These are phyloP conservation scores for Saccharomyces hybrid DNA, from an alignment of 1,139 yeast species.

Conservation along the genomic window DNA sequence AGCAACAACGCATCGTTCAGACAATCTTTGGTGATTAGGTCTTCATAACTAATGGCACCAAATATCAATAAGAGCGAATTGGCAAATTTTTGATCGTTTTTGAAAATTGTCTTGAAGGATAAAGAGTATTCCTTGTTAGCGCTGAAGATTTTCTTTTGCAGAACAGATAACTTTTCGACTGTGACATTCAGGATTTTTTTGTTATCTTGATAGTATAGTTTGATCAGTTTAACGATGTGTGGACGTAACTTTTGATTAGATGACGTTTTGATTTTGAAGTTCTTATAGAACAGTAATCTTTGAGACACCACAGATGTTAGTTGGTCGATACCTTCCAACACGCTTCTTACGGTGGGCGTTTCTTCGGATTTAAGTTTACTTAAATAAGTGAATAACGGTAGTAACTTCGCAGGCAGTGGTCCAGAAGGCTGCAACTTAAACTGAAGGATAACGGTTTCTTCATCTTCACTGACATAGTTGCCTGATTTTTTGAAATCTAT, in stretches of 20 bases:
- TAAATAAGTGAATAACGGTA: constrained; percentile 29
- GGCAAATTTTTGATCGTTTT: constrained; percentile 48
- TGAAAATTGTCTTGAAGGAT: constrained; percentile 51
- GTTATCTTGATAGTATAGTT: constrained; percentile 41
- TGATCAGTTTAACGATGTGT: constrained; percentile 30
- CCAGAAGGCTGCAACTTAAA: constrained; percentile 4
- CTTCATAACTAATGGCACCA: constrained; percentile 51
- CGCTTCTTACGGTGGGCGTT: constrained; percentile 26
- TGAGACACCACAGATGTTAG: constrained; percentile 45
- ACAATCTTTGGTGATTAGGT: constrained; percentile 40
- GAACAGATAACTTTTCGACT: constrained; percentile 41
- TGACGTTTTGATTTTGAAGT: constrained; percentile 11
- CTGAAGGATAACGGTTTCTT: not conserved
- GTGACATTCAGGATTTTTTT: constrained; percentile 40
- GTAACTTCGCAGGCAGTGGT: constrained; percentile 26
- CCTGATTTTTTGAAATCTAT: constrained; percentile 18
- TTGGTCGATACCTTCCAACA: constrained; percentile 36
- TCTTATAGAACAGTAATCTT: constrained; percentile 34
- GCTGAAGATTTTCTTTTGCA: constrained; percentile 45
- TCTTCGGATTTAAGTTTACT: constrained; percentile 26
- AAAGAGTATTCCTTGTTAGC: constrained; percentile 34
- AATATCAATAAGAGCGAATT: constrained; percentile 49
- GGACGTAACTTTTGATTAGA: constrained; percentile 9
- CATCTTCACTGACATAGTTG: not conserved
- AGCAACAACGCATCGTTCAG: constrained; percentile 55